Conservation (phyloP, 2,329 filamentous ascomycete genomes). For the Fusarium vanettenii region DNA sequence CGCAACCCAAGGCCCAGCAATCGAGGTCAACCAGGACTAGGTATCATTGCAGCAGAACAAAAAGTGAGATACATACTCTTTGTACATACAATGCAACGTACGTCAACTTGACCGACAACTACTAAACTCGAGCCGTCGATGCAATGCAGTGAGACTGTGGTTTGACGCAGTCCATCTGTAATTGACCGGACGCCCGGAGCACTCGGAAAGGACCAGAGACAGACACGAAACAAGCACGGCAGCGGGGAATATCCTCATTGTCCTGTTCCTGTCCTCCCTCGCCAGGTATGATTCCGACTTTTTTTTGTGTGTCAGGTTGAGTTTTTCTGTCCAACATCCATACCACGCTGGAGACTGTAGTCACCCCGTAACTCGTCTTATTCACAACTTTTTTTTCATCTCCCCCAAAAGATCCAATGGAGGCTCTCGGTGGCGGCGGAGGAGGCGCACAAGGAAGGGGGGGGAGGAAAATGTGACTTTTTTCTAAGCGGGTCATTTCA, state of each 20-base stretch:
- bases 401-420: conserved; percentile 3
- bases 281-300: background rate
- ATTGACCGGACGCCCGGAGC: conserved; percentile 12
- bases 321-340: conserved; percentile 19
- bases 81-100: conserved; percentile 14
- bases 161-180: conserved; percentile 21
- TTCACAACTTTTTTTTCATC: background rate
- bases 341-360: background rate
- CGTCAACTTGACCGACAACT: conserved; percentile 12
- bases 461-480: background rate
- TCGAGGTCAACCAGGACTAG: background rate
- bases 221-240: conserved; percentile 25
- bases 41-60: background rate
- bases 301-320: conserved; percentile 5
- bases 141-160: conserved; percentile 31
- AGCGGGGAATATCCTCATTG: conserved; percentile 18
- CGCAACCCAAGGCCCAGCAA: background rate
- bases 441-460: conserved; percentile 13
- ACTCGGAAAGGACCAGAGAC: conserved; percentile 3
- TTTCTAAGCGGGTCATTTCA: background rate
- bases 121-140: background rate
- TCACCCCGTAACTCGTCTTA: background rate
- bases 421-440: conserved; percentile 22
- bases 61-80: background rate
- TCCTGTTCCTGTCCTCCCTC: background rate